A percentile compares a stretch with the other conserved stretches of the same genome.
These are phyloP conservation scores for Simplicillium sp. DNA, from an alignment of 2,329 filamentous ascomycete species.

Conservation along the genomic window DNA sequence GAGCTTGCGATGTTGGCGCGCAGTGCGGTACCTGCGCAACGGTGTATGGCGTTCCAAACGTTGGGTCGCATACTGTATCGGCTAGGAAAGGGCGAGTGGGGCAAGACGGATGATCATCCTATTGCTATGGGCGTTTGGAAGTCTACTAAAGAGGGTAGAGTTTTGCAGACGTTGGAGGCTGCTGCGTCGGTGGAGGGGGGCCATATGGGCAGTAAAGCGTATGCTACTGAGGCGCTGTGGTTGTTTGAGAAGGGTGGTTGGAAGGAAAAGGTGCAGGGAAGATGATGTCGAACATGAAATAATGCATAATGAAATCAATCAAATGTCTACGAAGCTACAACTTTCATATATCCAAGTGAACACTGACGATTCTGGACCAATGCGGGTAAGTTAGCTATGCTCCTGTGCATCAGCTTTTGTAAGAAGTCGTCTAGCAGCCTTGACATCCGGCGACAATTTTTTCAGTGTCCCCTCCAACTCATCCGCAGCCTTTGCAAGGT, in stretches of 20 bases:
- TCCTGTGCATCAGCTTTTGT: too few relatives aligned
- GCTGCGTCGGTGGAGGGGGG: conserved; percentile 61
- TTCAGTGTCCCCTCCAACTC: too few relatives aligned
- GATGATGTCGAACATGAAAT: conserved; percentile 24
- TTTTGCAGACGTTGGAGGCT: conserved; percentile 67
- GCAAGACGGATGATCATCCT: conserved; percentile 46
- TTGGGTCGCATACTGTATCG: conserved; percentile 78
- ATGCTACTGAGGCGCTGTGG: conserved; percentile 86
- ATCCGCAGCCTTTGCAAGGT: too few relatives aligned
- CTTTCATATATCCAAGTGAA: too few relatives aligned
- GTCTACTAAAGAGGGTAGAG: conserved; percentile 64
- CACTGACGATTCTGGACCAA: too few relatives aligned
- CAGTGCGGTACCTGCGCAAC: conserved; percentile 74
- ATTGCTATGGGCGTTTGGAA: conserved; percentile 77
- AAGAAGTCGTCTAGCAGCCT: too few relatives aligned
- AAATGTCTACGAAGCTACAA: too few relatives aligned
- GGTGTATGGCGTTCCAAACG: conserved; percentile 87
- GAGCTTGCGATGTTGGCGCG: conserved; percentile 76
- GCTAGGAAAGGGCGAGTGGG: conserved; percentile 63
- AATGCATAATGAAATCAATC: neutral
- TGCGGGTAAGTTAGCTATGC: too few relatives aligned
- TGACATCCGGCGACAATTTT: too few relatives aligned
- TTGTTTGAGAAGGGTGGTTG: conserved; percentile 64
- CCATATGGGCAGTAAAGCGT: conserved; percentile 72
- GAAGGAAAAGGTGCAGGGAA: conserved; percentile 53